These are phyloP conservation scores for Candida ipomoeae DNA, from an alignment of 805 yeast species.

Conservation along the genomic window DNA sequence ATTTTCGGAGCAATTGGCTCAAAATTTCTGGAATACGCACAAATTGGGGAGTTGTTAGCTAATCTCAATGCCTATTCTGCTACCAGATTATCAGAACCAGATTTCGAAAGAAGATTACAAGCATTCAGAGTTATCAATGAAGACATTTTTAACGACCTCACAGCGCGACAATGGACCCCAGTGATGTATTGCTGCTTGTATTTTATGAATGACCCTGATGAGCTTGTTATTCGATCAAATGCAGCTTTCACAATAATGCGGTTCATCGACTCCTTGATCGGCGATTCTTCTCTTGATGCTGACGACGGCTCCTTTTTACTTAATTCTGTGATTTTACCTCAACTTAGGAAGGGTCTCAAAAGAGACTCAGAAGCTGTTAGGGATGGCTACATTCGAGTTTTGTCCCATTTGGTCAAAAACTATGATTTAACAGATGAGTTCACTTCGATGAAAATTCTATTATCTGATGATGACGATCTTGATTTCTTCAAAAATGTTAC, in stretches of 20 bases:
- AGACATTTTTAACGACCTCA: constrained; percentile 37
- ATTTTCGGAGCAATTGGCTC: constrained; percentile 59
- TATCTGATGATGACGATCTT: constrained; percentile 72
- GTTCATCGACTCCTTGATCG: constrained; percentile 56
- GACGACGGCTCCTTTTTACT: constrained; percentile 37
- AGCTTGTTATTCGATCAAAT: constrained; percentile 73
- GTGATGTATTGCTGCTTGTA: constrained; percentile 62
- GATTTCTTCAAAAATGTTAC: constrained; percentile 72
- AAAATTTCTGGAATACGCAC: constrained; percentile 37
- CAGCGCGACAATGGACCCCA: constrained; percentile 73
- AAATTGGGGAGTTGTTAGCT: constrained; percentile 48
- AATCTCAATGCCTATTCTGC: constrained; percentile 69
- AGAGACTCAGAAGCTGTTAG: constrained; percentile 55
- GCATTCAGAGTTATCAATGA: constrained; percentile 69
- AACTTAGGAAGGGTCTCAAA: constrained; percentile 63
- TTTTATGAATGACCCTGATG: constrained; percentile 73
- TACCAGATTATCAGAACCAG: constrained; percentile 65
- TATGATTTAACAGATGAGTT: constrained; percentile 47
- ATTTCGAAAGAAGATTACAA: constrained; percentile 68
- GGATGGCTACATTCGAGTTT: constrained; percentile 62
- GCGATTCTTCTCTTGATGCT: constrained; percentile 22
- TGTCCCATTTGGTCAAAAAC: constrained; percentile 57
- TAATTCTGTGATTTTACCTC: constrained; percentile 57
- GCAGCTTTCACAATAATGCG: constrained; percentile 61
- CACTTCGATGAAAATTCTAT: constrained; percentile 60